Evolutionary conservation across 148 eudicot genomes (phyloP).

Genomic region (Selenicereus undatus): DNA sequence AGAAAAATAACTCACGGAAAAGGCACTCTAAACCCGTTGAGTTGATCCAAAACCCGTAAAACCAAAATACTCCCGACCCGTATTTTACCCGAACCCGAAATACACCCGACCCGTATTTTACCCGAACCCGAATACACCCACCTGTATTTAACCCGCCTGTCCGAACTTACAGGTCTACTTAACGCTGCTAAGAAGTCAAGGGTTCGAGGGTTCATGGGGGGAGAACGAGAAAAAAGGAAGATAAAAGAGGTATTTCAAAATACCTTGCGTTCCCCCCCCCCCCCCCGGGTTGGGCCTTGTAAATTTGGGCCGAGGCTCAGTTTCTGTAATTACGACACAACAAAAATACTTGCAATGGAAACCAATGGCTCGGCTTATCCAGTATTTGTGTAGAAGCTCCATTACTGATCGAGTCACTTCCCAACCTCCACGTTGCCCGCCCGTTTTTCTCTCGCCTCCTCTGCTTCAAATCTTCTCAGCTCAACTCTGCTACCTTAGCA

Average conservation of each 20-base stretch:
- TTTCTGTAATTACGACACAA: background rate
- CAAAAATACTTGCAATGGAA: background rate
- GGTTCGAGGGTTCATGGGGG: conserved; percentile 7
- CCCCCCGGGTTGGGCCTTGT: no score
- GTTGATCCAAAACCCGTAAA: no score
- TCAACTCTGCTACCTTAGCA: background rate
- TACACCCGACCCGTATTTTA: no score
- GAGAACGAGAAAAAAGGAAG: background rate
- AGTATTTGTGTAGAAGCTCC: background rate
- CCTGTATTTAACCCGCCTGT: no score
- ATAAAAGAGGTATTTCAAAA: conserved; percentile 17
- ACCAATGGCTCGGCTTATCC: conserved; percentile 15
- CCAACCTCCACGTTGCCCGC: conserved; percentile 29
- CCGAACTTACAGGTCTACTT: no score
- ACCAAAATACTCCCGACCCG: no score
- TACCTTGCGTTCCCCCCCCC: conserved; percentile 7
- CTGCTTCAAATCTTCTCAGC: background rate
- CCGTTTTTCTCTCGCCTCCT: conserved; percentile 17
- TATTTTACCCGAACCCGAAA: no score
- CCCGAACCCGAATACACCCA: no score
- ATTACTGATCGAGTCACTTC: background rate
- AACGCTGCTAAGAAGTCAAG: background rate
- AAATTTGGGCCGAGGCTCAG: no score
- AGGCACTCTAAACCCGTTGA: no score
- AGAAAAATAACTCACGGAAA: no score